phyloP scores from a whole-genome alignment of 1,139 yeast species.

The Groenewaldozyma auringiensis region DNA sequence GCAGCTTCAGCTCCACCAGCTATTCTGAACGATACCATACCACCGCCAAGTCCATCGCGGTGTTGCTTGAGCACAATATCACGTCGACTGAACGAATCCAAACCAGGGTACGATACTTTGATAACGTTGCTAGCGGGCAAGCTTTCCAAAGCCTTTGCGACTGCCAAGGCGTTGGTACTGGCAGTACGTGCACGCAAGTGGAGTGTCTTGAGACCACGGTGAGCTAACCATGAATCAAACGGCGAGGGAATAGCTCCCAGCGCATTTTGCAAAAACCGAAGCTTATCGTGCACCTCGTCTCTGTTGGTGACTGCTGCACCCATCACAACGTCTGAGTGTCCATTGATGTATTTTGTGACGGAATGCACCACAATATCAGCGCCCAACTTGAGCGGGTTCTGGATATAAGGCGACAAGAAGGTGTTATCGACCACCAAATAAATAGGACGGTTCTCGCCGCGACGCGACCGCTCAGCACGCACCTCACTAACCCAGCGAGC shows the following conservation, averaged over 20 bases:
- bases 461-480: constrained; percentile 30
- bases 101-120: constrained; percentile 77
- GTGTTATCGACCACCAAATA: constrained; percentile 85
- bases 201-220: constrained; percentile 83
- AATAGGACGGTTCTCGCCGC: constrained; percentile 39
- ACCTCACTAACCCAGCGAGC: constrained; percentile 44
- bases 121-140: constrained; percentile 41
- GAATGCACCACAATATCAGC: constrained; percentile 86
- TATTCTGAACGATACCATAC: constrained; percentile 85
- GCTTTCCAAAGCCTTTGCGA: constrained; percentile 57
- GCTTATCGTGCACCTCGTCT: constrained; percentile 52
- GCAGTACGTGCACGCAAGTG: constrained; percentile 75
- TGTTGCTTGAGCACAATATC: constrained; percentile 65
- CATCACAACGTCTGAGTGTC: constrained; percentile 87
- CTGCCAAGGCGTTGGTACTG: constrained; percentile 54
- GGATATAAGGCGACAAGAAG: constrained; percentile 85
- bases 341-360: constrained; percentile 85
- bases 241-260: constrained; percentile 87
- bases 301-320: constrained; percentile 73
- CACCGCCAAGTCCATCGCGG: constrained; percentile 83
- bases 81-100: constrained; percentile 56
- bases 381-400: constrained; percentile 75
- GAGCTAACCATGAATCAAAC: constrained; percentile 88
- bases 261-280: constrained; percentile 79
- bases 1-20: constrained; percentile 78